Percentiles rank a stretch among this genome's conserved stretches.
Evolutionary conservation across 164 flowering plant genomes (phyloP).

Genomic region (Magnolia sinica): DNA sequence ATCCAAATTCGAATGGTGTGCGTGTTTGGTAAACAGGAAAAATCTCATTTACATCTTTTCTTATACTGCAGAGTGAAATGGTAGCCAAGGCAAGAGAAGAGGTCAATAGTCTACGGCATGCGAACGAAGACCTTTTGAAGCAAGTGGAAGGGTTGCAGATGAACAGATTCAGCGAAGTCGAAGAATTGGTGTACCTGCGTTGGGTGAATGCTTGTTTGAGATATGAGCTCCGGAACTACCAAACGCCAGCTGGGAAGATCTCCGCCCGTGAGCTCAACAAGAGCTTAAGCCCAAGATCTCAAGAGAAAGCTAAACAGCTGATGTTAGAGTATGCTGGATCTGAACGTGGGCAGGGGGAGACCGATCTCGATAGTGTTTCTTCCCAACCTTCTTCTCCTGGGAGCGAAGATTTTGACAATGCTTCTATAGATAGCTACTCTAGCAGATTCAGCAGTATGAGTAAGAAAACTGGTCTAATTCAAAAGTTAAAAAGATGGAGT

Average conservation of each 20-base stretch:
- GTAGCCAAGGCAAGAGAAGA: slow-evolving; percentile 78
- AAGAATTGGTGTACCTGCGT: slow-evolving; percentile 93
- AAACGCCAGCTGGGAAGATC: slow-evolving; percentile 69
- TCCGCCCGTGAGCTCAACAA: slow-evolving; percentile 94
- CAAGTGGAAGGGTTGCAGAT: slow-evolving; percentile 97
- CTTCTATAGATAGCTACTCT: slow-evolving; percentile 79
- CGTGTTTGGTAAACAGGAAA: not conserved
- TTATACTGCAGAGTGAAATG: slow-evolving; percentile 62
- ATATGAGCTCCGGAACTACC: slow-evolving; percentile 81
- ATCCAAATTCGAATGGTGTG: not conserved
- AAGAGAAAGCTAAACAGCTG: slow-evolving; percentile 79
- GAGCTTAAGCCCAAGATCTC: slow-evolving; percentile 83
- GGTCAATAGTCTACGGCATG: slow-evolving; percentile 58
- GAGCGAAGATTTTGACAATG: slow-evolving; percentile 88
- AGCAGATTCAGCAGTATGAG: slow-evolving; percentile 71
- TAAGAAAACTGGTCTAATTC: slow-evolving; percentile 73
- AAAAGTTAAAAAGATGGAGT: slow-evolving; percentile 94
- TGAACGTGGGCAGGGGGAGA: slow-evolving; percentile 92
- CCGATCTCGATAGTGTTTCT: slow-evolving; percentile 79
- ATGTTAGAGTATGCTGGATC: slow-evolving; percentile 95
- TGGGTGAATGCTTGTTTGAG: slow-evolving; percentile 99
- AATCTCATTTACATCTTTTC: not conserved
- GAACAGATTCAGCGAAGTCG: slow-evolving; percentile 96
- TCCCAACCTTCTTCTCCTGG: slow-evolving; percentile 95
- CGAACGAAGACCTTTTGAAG: slow-evolving; percentile 82